Percentiles rank a stretch among this genome's conserved stretches.
Evolutionary conservation across 1,284 basidiomycete genomes (phyloP).

Genomic region (Trichosporon sp.): DNA sequence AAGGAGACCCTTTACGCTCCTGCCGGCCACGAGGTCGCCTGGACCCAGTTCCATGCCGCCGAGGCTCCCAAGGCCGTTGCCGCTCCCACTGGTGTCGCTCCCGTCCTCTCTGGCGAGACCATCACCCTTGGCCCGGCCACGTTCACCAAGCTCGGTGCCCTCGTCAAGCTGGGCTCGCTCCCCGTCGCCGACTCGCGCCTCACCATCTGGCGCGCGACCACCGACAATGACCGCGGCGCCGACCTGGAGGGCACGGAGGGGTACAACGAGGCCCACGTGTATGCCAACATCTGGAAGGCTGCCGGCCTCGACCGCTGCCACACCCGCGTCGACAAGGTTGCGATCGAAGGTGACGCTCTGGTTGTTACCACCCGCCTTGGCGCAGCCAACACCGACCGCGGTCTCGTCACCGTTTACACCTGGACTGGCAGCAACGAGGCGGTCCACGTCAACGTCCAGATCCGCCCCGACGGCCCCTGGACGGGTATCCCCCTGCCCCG

Average conservation of each 20-base stretch:
- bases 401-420: conserved; percentile 26
- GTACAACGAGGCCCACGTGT: too few relatives aligned
- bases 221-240: conserved; percentile 34
- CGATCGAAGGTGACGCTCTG: conserved; percentile 22
- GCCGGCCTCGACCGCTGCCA: conserved; percentile 27
- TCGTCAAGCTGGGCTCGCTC: conserved; percentile 22
- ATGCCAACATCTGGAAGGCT: conserved; percentile 21
- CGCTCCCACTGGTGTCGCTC: too few relatives aligned
- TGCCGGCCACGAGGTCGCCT: conserved; percentile 33
- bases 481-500: conserved; percentile 27
- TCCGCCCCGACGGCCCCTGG: conserved; percentile 29
- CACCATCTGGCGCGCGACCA: conserved; percentile 36
- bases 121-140: conserved; percentile 28
- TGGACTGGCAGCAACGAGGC: conserved; percentile 21
- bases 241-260: not conserved
- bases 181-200: conserved; percentile 12
- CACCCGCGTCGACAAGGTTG: conserved; percentile 25
- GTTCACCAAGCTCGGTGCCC: conserved; percentile 26
- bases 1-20: conserved; percentile 24
- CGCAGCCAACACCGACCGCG: conserved; percentile 23
- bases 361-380: conserved; percentile 26
- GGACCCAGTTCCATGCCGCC: conserved; percentile 25
- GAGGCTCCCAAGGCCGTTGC: too few relatives aligned
- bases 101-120: not conserved
- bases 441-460: conserved; percentile 19